Evolutionary conservation across 306 rosid species (phyloP).

Genomic region (Quercus agrifolia): DNA sequence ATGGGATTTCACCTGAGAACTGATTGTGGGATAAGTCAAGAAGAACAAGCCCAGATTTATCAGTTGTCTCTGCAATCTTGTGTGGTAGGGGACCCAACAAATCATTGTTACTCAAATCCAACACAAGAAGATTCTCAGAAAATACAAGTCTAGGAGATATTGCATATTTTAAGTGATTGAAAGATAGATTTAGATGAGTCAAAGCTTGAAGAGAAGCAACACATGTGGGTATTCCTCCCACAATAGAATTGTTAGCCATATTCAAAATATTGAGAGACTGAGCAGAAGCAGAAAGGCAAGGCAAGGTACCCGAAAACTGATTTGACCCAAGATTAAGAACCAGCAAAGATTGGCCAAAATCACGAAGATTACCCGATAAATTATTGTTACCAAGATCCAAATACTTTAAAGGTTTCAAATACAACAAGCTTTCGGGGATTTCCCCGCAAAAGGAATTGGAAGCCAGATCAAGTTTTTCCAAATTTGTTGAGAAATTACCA

Average conservation of each 20-base stretch:
- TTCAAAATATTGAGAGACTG: conserved; percentile 63
- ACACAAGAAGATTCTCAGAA: conserved; percentile 78
- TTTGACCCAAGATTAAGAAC: conserved; percentile 82
- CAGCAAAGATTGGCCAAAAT: conserved; percentile 71
- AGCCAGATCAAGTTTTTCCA: conserved; percentile 61
- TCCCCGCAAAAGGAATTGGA: conserved; percentile 61
- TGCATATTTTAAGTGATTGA: conserved; percentile 67
- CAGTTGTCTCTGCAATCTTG: conserved; percentile 76
- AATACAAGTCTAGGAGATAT: conserved; percentile 83
- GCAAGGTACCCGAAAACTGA: conserved; percentile 81
- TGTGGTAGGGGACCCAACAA: conserved; percentile 80
- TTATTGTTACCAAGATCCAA: conserved; percentile 64
- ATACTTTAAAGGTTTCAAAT: conserved; percentile 56
- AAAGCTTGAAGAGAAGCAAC: conserved; percentile 70
- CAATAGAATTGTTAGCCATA: conserved; percentile 75
- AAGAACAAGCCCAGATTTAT: conserved; percentile 84
- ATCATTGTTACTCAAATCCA: conserved; percentile 91
- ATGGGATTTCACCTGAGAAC: conserved; percentile 83
- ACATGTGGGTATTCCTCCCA: conserved; percentile 87
- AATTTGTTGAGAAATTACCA: conserved; percentile 75
- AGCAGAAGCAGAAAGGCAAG: conserved; percentile 78
- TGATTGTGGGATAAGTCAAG: conserved; percentile 92
- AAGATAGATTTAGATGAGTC: conserved; percentile 76
- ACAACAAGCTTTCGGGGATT: conserved; percentile 71
- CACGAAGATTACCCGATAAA: conserved; percentile 57